Base-by-base conservation (phyloP, 139 green algal genomes). In the Trebouxia sp. region DNA sequence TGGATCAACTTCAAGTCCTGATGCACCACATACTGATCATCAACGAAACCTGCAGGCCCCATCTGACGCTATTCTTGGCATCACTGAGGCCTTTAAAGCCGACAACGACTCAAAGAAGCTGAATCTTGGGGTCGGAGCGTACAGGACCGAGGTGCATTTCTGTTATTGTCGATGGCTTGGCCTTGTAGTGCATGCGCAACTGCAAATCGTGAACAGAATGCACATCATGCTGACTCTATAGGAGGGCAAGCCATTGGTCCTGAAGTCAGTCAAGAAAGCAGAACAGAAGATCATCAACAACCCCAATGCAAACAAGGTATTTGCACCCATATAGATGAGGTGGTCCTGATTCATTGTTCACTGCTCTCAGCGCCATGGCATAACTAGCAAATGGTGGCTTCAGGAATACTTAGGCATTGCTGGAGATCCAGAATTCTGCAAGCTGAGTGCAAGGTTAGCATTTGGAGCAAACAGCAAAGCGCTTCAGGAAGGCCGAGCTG, bases 71-170 rank as follows among this genome's bases (percentile, higher is more conserved):
- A 97, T 97, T 80, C 72, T 97, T 12, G 93, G 92, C 28, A 77
- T 83, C 72, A 76, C 78, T 0, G 90, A 96, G 32, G 90, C 90
- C 0, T 98, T 93, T 85, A 89, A 90, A 50, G 85, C 81, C n/a
- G 84, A 92, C 80, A 83, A 72, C 6, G 81, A 87, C 51, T 80
- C 86, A 6, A 47, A 88, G 38, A 98, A 97, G 85, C 77, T 98
- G 12, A 98, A 97, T 88, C 89, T 98, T 72, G 95, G 94, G 4
- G 94, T 97, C 14, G 94, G 94, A 35, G 93, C 92, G 0, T 98
- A 98, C 86, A 83, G 94, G 30, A 94, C 90, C 15, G 94, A 95
- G 87, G 89, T 94, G 1, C 15, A 22, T 15, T n/a, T 22, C 30
- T 45, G 15, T 10, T 41, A 88, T 37, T n/a, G 37, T 15, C 22